A percentile compares a stretch with the other conserved stretches of the same genome.
Evolutionary conservation across 2,329 filamentous ascomycete genomes (phyloP).

Genomic region (Emmonsia crescens): DNA sequence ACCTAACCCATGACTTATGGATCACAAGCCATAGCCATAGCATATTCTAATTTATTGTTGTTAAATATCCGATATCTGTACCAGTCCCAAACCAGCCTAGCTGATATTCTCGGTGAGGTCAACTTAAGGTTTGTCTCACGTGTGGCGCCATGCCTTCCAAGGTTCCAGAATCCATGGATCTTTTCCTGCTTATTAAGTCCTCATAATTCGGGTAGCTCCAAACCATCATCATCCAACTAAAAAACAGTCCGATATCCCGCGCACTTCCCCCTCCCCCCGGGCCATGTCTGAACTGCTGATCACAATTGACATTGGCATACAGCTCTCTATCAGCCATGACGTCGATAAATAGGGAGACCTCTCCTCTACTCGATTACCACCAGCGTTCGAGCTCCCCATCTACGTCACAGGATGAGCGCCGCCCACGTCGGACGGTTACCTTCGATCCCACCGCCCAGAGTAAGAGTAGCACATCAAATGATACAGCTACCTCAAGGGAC

Average conservation of each 20-base stretch:
- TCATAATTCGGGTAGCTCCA: no score
- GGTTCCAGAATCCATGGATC: no score
- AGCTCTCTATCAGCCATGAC: conserved; percentile 18
- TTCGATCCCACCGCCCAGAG: conserved; percentile 39
- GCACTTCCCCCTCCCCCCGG: background rate
- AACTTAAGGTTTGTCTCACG: background rate
- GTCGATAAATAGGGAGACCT: conserved; percentile 28
- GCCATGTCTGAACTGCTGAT: background rate
- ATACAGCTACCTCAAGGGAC: background rate
- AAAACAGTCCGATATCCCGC: no score
- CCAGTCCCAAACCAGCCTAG: background rate
- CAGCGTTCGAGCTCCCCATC: conserved; percentile 20
- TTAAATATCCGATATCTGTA: no score
- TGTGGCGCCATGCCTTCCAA: background rate
- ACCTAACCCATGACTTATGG: no score
- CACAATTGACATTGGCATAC: background rate
- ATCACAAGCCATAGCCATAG: no score
- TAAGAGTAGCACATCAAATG: conserved; percentile 22
- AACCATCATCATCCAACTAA: no score
- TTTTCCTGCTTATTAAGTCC: no score
- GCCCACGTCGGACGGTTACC: conserved; percentile 28
- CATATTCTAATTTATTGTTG: no score
- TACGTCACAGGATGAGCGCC: conserved; percentile 29
- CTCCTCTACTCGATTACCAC: conserved; percentile 32
- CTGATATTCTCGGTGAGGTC: background rate